A percentile compares a stretch with the other conserved stretches of the same genome.
phyloP scores from a whole-genome alignment of 345 rosid species.

The Lepidium didymum region DNA sequence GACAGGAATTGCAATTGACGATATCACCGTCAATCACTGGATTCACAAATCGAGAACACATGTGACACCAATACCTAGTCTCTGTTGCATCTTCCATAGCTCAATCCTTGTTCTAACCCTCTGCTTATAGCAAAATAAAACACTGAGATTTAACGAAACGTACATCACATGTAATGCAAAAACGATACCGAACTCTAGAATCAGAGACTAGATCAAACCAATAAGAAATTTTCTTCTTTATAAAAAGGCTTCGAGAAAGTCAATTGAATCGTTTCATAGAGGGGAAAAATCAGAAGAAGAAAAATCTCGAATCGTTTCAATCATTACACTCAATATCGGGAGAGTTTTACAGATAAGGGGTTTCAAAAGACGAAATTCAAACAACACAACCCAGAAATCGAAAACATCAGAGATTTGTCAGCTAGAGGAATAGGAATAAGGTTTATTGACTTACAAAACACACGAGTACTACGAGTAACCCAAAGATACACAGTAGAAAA shows the following conservation, averaged over 20 bases:
- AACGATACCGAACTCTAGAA: not conserved
- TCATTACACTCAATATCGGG: not conserved
- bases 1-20: constrained; percentile 50
- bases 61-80: constrained; percentile 35
- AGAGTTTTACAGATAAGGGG: not conserved
- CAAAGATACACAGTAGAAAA: not conserved
- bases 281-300: not conserved
- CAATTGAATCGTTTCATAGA: not conserved
- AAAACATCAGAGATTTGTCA: not conserved
- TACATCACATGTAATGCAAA: not conserved
- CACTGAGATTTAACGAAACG: not conserved
- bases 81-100: constrained; percentile 25
- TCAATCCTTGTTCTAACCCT: not conserved
- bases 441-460: not conserved
- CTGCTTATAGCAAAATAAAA: not conserved
- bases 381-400: not conserved
- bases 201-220: constrained; percentile 7
- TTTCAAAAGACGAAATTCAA: not conserved
- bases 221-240: not conserved
- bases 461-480: not conserved
- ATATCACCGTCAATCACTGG: constrained; percentile 34
- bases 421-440: not conserved
- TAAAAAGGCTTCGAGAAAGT: not conserved
- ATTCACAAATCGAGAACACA: constrained; percentile 45
- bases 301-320: not conserved